Percentiles rank a stretch among this genome's conserved stretches.
These are phyloP conservation scores for Fusarium stilboides DNA, from an alignment of 2,329 filamentous ascomycete genomes.

Conservation along the genomic window DNA sequence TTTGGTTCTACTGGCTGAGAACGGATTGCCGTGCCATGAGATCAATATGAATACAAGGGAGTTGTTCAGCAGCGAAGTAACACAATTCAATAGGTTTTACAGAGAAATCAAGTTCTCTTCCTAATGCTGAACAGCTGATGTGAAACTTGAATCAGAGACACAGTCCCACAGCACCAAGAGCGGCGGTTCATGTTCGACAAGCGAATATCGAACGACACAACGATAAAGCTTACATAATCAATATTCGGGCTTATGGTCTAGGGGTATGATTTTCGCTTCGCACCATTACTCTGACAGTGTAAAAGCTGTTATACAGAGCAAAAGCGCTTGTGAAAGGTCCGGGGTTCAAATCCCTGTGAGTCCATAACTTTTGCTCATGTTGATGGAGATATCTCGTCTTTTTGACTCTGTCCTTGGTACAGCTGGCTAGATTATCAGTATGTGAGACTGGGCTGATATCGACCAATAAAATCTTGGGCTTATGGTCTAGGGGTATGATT, in stretches of 20 bases:
- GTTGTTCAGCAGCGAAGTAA: too few species aligned
- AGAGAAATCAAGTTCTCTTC: too few species aligned
- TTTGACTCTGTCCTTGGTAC: too few species aligned
- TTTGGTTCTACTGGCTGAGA: not conserved
- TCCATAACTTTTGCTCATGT: constrained; percentile 1
- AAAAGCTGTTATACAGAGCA: not conserved
- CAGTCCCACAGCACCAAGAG: too few species aligned
- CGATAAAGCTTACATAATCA: constrained; percentile 6
- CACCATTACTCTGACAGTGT: constrained; percentile 10
- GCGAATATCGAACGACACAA: not conserved
- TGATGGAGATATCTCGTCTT: not conserved
- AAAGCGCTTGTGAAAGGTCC: constrained; percentile 31
- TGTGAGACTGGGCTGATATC: too few species aligned
- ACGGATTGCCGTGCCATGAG: not conserved
- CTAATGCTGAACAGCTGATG: too few species aligned
- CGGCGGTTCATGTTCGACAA: too few species aligned
- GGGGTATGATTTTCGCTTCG: constrained; percentile 40
- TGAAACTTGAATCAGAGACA: too few species aligned
- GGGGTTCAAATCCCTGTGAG: constrained; percentile 40
- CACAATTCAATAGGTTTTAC: too few species aligned
- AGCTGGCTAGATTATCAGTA: too few species aligned
- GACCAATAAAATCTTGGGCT: not conserved
- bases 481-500: constrained; percentile 3
- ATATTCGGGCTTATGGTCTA: constrained; percentile 34
- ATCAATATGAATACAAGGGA: too few species aligned